phyloP scores from a whole-genome alignment of 768 basidiomycete genomes.

The Tricholoma sp. region DNA sequence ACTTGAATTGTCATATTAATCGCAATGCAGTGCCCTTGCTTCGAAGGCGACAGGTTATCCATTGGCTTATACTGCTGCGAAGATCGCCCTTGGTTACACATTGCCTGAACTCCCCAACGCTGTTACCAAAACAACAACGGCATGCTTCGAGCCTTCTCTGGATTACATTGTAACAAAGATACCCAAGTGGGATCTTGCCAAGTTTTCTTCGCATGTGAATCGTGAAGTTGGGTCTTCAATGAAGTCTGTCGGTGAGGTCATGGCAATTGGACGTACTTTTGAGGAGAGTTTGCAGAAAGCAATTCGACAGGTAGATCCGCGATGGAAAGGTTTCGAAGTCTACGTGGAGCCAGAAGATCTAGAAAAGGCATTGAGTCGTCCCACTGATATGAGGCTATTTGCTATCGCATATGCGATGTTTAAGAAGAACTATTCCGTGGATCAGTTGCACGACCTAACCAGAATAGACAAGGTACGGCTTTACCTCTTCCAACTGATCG shows the following conservation, averaged over 20 bases:
- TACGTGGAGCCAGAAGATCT: conserved; percentile 85
- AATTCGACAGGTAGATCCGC: conserved; percentile 94
- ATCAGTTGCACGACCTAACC: conserved; percentile 86
- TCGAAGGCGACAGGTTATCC: conserved; percentile 99
- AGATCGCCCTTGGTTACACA: conserved; percentile 96
- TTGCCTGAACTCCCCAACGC: conserved; percentile 98
- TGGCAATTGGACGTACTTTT: conserved; percentile 99
- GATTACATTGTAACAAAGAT: conserved; percentile 99
- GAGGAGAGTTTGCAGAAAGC: conserved; percentile 99
- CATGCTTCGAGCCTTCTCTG: conserved; percentile 97
- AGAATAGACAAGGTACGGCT: conserved; percentile 89
- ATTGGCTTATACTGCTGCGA: conserved; percentile 97
- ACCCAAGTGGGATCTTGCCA: conserved; percentile 98
- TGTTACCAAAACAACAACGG: conserved; percentile 98
- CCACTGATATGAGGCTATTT: conserved; percentile 95
- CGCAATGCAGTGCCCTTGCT: conserved; percentile 69
- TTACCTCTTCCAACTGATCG: not conserved
- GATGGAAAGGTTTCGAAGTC: conserved; percentile 96
- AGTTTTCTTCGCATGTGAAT: conserved; percentile 92
- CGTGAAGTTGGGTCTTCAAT: conserved; percentile 95
- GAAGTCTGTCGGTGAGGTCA: conserved; percentile 99
- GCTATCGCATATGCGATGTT: conserved; percentile 98
- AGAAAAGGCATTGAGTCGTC: conserved; percentile 70
- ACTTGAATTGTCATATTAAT: not conserved
- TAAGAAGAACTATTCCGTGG: conserved; percentile 86